Evolutionary conservation across 768 basidiomycete species (phyloP), one percentile per base, ranked within the genome.

Genomic region (Phylloporus sp.): DNA sequence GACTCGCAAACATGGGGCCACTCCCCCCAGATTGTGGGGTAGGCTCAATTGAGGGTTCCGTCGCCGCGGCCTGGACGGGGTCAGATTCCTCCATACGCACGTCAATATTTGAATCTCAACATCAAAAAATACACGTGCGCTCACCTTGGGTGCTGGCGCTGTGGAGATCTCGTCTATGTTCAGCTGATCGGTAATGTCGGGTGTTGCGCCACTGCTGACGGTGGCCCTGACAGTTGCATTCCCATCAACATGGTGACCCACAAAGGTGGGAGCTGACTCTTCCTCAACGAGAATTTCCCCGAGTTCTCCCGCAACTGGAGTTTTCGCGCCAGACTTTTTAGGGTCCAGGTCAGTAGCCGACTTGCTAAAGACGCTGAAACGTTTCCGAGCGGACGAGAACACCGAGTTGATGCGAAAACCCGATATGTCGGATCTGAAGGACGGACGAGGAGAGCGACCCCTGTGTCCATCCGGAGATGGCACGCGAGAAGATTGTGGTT

Each of bases 241-340:
- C 43, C 13, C 40, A 45, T 70, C 65, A n/a, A 52, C 45, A 39
- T 61, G 69, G 48, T 61, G 60, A 48, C 61, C 62, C 21, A 60
- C 56, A 41, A 64, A 61, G 4, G 64, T 55, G 5, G 67, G 64
- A n/a, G 41, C 33, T 20, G 53, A 42, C n/a, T 71, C 72, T 54
- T 77, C 79, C 58, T 86, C 84, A 18, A 71, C 64, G 26, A 86
- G 55, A 14, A 80, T 68, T 59, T 87, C 86, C 9, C 86, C 86
- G 76, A 85, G 73, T 67, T 89, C 86, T 15, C 82, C 83, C 18
- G 82, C 66, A 43, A 68, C 70, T 11, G 65, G 66, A 21, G 62
- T 55, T 58, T 66, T 75, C 23, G 66, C 69, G 33, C 65, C 62
- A 15, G 57, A 50, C 49, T 64, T 59, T 54, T 60, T 63, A 17